Base-by-base conservation (phyloP, 352 stramenopile species). In the Phytophthora lateralis region DNA sequence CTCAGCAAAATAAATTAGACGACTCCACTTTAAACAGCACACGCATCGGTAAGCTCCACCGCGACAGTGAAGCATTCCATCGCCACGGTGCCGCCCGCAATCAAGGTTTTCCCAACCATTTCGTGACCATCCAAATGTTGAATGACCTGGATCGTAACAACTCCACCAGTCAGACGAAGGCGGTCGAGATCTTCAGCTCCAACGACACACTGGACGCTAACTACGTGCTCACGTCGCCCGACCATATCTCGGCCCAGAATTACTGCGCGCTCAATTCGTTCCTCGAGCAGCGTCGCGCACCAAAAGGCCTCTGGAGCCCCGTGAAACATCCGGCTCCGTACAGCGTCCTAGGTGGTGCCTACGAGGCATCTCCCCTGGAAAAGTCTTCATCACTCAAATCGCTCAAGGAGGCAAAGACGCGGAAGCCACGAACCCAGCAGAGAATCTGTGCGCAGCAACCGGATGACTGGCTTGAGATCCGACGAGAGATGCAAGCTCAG, bases 151-250 rank as follows among this genome's bases (percentile, higher is more conserved):
- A 48, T 37, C 35, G 12, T n/a, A 70, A 77, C n/a, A 64, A 67
- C 73, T 7, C 81, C 73, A 21, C 63, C 14, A 58, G 75, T 17
- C 78, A 41, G n/a, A 34, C 15, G 10, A 61, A 54, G 8, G 27
- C 71, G 4, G 64, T 91, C 14, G 69, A 85, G 29, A 48, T 88
- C 29, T 91, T 86, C 44, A 73, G 60, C 46, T 65, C 75, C 6
- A 85, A 76, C n/a, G 67, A 82, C 35, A 85, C 80, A n/a, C 35
- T 85, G 17, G 76, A 91, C 60, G 67, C 80, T 42, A 91, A 91
- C 66, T 91, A 89, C 57, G 82, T 91, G 44, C 64, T 91, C 24
- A 71, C 80, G 6, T 75, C 80, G 0, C 72, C 72, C 4, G 63
- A 60, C 8, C 39, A 88, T 10, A 75, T 90, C 24, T 62, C 65